phyloP scores from a whole-genome alignment of 805 yeast species.

The Suhomyces emberorum region DNA sequence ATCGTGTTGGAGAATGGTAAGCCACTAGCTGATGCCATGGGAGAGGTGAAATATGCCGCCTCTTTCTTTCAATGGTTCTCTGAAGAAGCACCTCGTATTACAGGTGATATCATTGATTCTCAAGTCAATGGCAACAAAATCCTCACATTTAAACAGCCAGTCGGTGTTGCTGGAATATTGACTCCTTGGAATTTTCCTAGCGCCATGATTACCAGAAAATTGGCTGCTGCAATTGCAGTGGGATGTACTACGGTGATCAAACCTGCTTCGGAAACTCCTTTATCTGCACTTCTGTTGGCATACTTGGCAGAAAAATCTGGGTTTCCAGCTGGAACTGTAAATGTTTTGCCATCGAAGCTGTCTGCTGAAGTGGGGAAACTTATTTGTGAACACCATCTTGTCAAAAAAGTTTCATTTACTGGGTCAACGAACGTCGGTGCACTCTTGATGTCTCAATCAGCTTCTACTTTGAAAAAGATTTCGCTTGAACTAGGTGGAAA shows the following conservation, averaged over 20 bases:
- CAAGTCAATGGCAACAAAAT: slow-evolving; percentile 48
- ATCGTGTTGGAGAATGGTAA: slow-evolving; percentile 75
- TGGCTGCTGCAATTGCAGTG: slow-evolving; percentile 75
- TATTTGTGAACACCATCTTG: slow-evolving; percentile 45
- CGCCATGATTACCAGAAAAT: slow-evolving; percentile 72
- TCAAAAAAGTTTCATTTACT: slow-evolving; percentile 70
- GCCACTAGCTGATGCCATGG: slow-evolving; percentile 65
- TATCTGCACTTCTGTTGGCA: slow-evolving; percentile 67
- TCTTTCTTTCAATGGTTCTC: slow-evolving; percentile 88
- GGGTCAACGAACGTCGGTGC: slow-evolving; percentile 77
- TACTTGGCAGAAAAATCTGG: slow-evolving; percentile 63
- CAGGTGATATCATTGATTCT: slow-evolving; percentile 67
- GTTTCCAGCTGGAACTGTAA: slow-evolving; percentile 65
- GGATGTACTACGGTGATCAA: slow-evolving; percentile 77
- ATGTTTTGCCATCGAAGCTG: slow-evolving; percentile 52
- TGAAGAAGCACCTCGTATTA: slow-evolving; percentile 70
- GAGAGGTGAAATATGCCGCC: slow-evolving; percentile 66
- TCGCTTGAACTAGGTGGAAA: slow-evolving; percentile 79
- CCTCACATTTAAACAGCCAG: slow-evolving; percentile 64
- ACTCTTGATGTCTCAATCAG: slow-evolving; percentile 57
- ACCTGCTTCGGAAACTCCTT: slow-evolving; percentile 77
- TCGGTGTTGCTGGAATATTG: slow-evolving; percentile 75
- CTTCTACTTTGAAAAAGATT: slow-evolving; percentile 63
- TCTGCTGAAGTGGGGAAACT: slow-evolving; percentile 51
- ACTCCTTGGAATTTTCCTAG: slow-evolving; percentile 87